These are phyloP conservation scores for Allium sativum DNA, from an alignment of 106 monocot genomes.

Conservation along the genomic window DNA sequence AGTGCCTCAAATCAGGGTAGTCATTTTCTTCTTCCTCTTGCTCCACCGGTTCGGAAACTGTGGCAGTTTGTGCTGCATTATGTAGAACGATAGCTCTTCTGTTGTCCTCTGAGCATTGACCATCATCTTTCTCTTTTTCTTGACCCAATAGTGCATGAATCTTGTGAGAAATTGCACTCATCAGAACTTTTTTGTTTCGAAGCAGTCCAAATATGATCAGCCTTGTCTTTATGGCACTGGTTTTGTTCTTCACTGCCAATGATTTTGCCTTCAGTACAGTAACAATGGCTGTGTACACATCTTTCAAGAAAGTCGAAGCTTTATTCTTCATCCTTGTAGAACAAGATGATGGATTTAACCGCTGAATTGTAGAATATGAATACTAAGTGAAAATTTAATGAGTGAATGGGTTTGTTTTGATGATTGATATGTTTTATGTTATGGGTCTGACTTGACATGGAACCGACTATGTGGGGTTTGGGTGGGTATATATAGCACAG, in stretches of 20 bases:
- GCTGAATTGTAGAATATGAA: neutral
- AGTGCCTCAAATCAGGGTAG: conserved; percentile 38
- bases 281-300: conserved; percentile 26
- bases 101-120: neutral
- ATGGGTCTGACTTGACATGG: conserved; percentile 24
- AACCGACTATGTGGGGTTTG: conserved; percentile 3
- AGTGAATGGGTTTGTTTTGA: neutral
- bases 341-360: conserved; percentile 2
- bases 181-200: conserved; percentile 37
- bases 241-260: conserved; percentile 32
- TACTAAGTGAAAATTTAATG: neutral
- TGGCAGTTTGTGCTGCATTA: neutral
- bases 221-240: conserved; percentile 32
- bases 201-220: conserved; percentile 39
- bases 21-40: conserved; percentile 19
- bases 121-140: neutral
- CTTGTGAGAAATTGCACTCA: conserved; percentile 42
- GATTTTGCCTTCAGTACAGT: conserved; percentile 39
- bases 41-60: neutral
- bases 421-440: neutral
- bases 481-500: neutral
- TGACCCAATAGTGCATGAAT: conserved; percentile 37
- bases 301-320: conserved; percentile 39
- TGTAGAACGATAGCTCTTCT: conserved; percentile 20
- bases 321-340: conserved; percentile 29